These are phyloP conservation scores for Anisodus tanguticus DNA, from an alignment of 257 asterid species.

Conservation along the genomic window DNA sequence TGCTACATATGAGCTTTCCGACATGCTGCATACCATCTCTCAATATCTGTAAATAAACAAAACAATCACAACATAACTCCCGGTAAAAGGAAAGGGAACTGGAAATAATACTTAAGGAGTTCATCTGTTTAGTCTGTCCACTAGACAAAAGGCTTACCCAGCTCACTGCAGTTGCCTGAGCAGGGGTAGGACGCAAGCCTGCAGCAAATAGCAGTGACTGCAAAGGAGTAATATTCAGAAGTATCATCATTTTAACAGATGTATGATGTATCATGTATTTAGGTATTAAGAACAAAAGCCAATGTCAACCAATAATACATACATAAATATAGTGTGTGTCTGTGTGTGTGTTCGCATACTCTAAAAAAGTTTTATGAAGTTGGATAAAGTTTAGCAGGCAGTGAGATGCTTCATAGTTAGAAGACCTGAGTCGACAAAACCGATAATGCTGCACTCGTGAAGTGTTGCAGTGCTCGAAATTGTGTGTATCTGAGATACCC, in stretches of 20 bases:
- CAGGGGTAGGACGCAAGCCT: conserved; percentile 98
- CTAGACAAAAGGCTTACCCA: conserved; percentile 65
- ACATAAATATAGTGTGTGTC: neutral
- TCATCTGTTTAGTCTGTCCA: conserved; percentile 25
- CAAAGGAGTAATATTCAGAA: conserved; percentile 58
- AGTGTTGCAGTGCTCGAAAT: conserved; percentile 93
- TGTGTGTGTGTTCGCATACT: neutral
- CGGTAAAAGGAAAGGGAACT: neutral
- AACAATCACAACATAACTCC: conserved; percentile 29
- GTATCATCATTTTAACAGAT: conserved; percentile 33
- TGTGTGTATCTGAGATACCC: conserved; percentile 95
- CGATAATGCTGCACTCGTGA: conserved; percentile 88
- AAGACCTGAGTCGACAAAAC: conserved; percentile 97
- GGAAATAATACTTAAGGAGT: neutral
- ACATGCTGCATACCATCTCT: conserved; percentile 99
- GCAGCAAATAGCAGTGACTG: conserved; percentile 98
- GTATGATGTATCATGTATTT: neutral
- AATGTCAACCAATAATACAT: neutral
- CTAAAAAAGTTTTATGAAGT: neutral
- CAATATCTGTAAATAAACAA: conserved; percentile 59
- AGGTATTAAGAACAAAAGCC: neutral
- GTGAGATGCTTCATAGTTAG: conserved; percentile 31
- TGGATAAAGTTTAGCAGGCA: conserved; percentile 2
- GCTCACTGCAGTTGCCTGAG: conserved; percentile 98
- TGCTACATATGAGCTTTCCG: conserved; percentile 93